Percentiles rank a stretch among this genome's conserved stretches.
Conservation (phyloP, 176 grass and related monocot genomes). For the Tillandsia fasciculata region DNA sequence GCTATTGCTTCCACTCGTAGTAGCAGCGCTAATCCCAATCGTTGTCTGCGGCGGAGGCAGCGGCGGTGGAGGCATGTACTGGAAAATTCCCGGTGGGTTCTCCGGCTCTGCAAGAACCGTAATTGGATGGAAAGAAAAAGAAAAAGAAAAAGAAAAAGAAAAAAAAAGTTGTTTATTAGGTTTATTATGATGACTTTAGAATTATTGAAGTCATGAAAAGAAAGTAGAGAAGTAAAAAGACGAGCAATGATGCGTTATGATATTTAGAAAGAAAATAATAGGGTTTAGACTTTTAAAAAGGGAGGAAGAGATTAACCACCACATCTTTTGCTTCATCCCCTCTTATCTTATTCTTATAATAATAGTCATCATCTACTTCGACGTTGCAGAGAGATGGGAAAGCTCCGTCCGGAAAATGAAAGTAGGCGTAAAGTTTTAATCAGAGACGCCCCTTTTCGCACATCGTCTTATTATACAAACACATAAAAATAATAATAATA, state of each 20-base stretch:
- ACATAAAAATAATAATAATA: too few relatives aligned
- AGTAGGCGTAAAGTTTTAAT: slow-evolving; percentile 30
- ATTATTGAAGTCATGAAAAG: background rate
- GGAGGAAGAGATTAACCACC: background rate
- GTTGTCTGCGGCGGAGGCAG: slow-evolving; percentile 3
- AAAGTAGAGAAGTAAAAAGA: slow-evolving; percentile 17
- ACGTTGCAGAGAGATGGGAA: slow-evolving; percentile 32
- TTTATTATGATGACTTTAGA: background rate
- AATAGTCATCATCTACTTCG: slow-evolving; percentile 25
- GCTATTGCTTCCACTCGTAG: slow-evolving; percentile 17
- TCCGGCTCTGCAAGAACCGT: slow-evolving; percentile 48
- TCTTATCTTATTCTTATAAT: too few relatives aligned
- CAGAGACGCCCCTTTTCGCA: slow-evolving; percentile 20
- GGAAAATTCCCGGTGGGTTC: slow-evolving; percentile 17
- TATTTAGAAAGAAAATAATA: too few relatives aligned
- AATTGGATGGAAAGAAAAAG: background rate
- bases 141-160: background rate
- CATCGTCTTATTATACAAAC: too few relatives aligned
- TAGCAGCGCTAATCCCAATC: slow-evolving; percentile 7
- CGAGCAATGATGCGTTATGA: slow-evolving; percentile 16
- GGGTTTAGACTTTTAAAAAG: background rate
- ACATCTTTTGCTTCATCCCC: slow-evolving; percentile 5
- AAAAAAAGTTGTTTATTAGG: slow-evolving; percentile 7
- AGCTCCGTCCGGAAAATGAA: slow-evolving; percentile 28
- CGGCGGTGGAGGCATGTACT: slow-evolving; percentile 23